These are phyloP conservation scores for Heimioporus punctisporus DNA, from an alignment of 1,284 basidiomycete species.

Conservation along the genomic window DNA sequence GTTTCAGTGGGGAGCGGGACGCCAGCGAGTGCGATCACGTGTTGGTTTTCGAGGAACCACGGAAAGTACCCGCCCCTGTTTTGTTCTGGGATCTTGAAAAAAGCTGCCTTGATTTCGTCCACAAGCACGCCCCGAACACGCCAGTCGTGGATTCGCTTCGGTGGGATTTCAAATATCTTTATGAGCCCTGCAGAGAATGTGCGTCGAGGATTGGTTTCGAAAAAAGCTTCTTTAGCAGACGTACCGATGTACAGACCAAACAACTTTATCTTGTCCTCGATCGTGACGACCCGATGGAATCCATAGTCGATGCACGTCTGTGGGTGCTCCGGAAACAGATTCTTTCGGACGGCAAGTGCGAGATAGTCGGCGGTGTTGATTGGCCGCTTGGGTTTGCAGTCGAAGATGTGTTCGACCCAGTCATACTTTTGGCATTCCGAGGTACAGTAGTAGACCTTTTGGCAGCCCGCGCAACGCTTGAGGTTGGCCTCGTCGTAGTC, in stretches of 20 bases:
- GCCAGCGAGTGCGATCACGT: background rate
- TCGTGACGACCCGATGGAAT: background rate
- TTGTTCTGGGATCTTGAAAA: background rate
- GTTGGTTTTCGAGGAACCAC: background rate
- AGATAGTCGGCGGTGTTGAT: background rate
- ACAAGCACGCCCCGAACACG: background rate
- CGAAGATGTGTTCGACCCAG: background rate
- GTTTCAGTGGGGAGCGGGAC: background rate
- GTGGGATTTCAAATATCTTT: background rate
- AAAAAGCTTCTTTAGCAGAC: too few species aligned
- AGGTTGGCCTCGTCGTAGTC: background rate
- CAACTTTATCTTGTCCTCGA: background rate
- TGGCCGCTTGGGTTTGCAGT: background rate
- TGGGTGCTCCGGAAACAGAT: background rate
- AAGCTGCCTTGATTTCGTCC: background rate
- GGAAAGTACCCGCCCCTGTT: background rate
- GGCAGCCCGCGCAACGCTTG: background rate
- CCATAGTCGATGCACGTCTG: background rate
- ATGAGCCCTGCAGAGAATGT: background rate
- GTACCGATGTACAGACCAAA: background rate
- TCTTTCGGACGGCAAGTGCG: background rate
- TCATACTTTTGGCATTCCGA: background rate
- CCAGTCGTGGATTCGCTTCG: background rate
- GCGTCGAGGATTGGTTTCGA: background rate
- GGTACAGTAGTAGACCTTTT: background rate